Base-by-base conservation (phyloP, 78 protist species). In the Acrasis kona region DNA sequence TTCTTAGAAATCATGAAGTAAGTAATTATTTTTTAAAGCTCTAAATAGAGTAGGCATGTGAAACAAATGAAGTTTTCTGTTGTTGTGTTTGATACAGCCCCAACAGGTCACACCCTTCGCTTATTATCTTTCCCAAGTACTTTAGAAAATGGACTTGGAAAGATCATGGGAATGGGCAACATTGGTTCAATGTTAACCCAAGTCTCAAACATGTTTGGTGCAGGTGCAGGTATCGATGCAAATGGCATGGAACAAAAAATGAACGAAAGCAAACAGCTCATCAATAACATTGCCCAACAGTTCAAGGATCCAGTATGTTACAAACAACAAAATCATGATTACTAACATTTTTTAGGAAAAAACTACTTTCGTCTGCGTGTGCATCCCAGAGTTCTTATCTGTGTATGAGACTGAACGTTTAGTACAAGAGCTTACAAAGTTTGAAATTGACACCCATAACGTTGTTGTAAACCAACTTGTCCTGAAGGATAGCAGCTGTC, bases 41-140 rank as follows among this genome's bases (percentile, higher is more conserved):
- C 29, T 5, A n/a, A 65, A 65, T n/a, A n/a, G n/a, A n/a, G n/a
- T n/a, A n/a, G n/a, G n/a, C n/a, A n/a, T n/a, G n/a, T 91, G 10
- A 41, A 89, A 66, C 7, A 39, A 31, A 70, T 87, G 84, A 81
- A 92, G 19, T 94, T 81, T 88, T 81, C 79, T 12, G 77, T 82
- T 29, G 75, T 94, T 10, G 93, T 98, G 10, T 95, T 98, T 42
- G 99, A 98, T 84, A 98, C 99, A 30, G 99, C 99, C 0, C 99
- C 99, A n/a, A 98, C 99, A 0, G 99, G 99, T 28, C 99, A 98
- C 77, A 96, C 99, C 0, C 87, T 98, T 41, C 89, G 98, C 19
- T 68, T 98, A 19, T 78, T 96, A 7, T 39, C 83, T 12, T 79
- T 96, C 39, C 98, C 99, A 30, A 36, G 72, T 42, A 27, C 82